A percentile compares a stretch with the other conserved stretches of the same genome.
phyloP scores from a whole-genome alignment of 331 rosid species.

The Quercus lobata region DNA sequence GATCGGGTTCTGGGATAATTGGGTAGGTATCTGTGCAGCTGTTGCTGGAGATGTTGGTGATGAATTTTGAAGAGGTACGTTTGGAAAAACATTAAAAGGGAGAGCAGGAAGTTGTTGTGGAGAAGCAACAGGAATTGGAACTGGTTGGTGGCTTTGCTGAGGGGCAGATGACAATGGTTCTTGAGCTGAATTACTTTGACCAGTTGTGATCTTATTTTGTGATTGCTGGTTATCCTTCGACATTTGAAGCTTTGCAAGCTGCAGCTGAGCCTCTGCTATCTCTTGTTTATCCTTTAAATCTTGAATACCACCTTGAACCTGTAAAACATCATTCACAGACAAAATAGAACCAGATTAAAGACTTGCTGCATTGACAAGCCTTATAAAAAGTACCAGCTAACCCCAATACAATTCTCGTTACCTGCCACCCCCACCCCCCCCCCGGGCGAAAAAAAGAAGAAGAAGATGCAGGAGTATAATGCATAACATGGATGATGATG shows the following conservation, averaged over 20 bases:
- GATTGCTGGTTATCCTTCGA: conserved; percentile 9
- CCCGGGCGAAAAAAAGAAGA: too few relatives aligned
- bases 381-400: background rate
- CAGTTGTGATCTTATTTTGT: conserved; percentile 8
- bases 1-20: conserved; percentile 11
- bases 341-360: background rate
- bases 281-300: conserved; percentile 41
- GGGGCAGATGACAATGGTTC: conserved; percentile 3
- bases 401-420: background rate
- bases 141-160: conserved; percentile 20
- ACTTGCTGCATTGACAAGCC: background rate
- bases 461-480: too few relatives aligned
- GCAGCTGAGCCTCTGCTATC: conserved; percentile 27
- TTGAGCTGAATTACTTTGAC: conserved; percentile 5
- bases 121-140: conserved; percentile 10
- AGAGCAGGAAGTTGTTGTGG: conserved; percentile 13
- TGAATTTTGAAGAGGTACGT: conserved; percentile 11
- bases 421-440: too few relatives aligned
- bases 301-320: conserved; percentile 33
- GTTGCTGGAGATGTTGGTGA: conserved; percentile 2
- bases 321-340: background rate
- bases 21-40: conserved; percentile 10
- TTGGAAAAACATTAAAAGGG: conserved; percentile 12
- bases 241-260: conserved; percentile 33
- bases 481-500: too few relatives aligned